phyloP scores from a whole-genome alignment of 179 eudicot species.

The Heliamphora pulchella region DNA sequence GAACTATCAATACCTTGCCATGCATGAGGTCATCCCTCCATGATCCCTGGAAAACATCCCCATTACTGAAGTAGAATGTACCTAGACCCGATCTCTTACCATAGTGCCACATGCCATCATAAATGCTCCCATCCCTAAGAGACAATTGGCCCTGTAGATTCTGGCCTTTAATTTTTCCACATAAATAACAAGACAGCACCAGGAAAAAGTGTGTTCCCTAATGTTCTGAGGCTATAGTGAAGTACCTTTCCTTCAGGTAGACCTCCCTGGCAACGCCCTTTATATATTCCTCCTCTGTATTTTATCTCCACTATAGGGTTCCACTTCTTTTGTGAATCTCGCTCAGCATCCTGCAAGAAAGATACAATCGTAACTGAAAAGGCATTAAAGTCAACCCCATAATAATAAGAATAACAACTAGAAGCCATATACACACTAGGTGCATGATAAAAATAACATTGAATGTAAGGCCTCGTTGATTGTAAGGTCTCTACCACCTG shows the following conservation, averaged over 20 bases:
- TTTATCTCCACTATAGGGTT: constrained; percentile 69
- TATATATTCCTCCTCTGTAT: constrained; percentile 76
- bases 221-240: constrained; percentile 4
- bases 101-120: constrained; percentile 91
- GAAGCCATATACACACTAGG: too few relatives aligned
- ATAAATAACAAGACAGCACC: not conserved
- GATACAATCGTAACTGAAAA: not conserved
- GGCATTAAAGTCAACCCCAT: not conserved
- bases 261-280: constrained; percentile 88
- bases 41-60: constrained; percentile 87
- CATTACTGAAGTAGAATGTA: constrained; percentile 75
- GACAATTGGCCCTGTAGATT: constrained; percentile 66
- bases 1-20: constrained; percentile 60
- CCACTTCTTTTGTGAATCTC: constrained; percentile 73
- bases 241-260: constrained; percentile 97
- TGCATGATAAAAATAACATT: too few relatives aligned
- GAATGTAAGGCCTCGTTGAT: too few relatives aligned
- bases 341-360: constrained; percentile 64
- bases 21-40: constrained; percentile 98
- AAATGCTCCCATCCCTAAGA: constrained; percentile 71
- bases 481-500: too few relatives aligned
- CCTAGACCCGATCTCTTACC: constrained; percentile 93
- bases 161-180: constrained; percentile 3
- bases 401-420: too few relatives aligned
- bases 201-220: constrained; percentile 9